These are phyloP conservation scores for Pseudogymnoascus sp. DNA, from an alignment of 2,329 filamentous ascomycete genomes.

Conservation along the genomic window DNA sequence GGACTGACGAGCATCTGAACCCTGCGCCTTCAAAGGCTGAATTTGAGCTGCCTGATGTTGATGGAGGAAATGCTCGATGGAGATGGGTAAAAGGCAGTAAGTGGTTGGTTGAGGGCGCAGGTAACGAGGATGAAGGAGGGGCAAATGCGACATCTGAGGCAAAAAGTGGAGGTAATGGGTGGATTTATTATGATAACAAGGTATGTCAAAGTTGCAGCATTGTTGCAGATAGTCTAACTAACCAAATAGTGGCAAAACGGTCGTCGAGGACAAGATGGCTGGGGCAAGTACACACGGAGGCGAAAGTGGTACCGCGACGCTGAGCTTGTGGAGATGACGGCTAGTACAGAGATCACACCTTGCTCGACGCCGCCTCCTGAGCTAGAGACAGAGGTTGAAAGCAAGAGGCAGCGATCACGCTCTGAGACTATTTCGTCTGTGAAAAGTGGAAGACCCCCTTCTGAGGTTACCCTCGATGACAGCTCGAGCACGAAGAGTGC, in stretches of 20 bases:
- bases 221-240: background rate
- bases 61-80: conserved; percentile 56
- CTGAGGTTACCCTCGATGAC: conserved; percentile 5
- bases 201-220: conserved; percentile 36
- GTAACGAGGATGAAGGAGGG: conserved; percentile 42
- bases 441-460: background rate
- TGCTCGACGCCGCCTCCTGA: conserved; percentile 30
- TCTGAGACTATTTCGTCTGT: background rate
- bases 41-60: conserved; percentile 60
- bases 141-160: conserved; percentile 28
- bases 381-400: background rate
- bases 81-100: conserved; percentile 78
- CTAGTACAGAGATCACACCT: conserved; percentile 36
- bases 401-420: background rate
- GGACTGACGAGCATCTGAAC: conserved; percentile 95
- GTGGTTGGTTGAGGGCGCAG: conserved; percentile 77
- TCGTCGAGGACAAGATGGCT: conserved; percentile 75
- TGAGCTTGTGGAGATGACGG: conserved; percentile 71
- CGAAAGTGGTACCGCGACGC: conserved; percentile 96
- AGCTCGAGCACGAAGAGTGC: conserved; percentile 13
- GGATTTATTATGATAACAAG: conserved; percentile 99
- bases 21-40: conserved; percentile 65
- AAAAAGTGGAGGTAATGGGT: conserved; percentile 49
- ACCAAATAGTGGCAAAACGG: conserved; percentile 73
- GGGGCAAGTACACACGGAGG: conserved; percentile 87